Evolutionary conservation across 2,329 filamentous ascomycete genomes (phyloP).

Genomic region (Aspergillus sp.): DNA sequence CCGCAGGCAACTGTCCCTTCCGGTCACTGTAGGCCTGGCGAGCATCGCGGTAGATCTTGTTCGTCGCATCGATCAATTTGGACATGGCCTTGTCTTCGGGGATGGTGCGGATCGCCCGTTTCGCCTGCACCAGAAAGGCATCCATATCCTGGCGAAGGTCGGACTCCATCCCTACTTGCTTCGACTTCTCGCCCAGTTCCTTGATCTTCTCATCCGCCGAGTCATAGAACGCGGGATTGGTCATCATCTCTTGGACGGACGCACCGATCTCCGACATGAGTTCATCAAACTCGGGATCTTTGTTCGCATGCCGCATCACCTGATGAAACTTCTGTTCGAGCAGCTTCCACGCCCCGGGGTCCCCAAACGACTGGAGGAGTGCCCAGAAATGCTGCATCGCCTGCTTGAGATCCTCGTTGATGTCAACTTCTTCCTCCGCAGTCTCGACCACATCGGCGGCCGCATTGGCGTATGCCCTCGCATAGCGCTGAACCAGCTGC

Average conservation of each 20-base stretch:
- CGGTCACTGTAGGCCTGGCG: conserved; percentile 63
- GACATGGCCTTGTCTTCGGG: conserved; percentile 69
- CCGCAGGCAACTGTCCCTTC: conserved; percentile 70
- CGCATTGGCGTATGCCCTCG: conserved; percentile 71
- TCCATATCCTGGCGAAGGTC: conserved; percentile 71
- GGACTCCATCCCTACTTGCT: conserved; percentile 61
- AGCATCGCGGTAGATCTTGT: conserved; percentile 67
- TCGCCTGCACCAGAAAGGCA: conserved; percentile 65
- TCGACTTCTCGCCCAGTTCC: conserved; percentile 56
- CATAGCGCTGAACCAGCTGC: conserved; percentile 73
- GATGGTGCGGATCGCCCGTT: conserved; percentile 66
- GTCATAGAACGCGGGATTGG: conserved; percentile 81
- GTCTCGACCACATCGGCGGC: conserved; percentile 64
- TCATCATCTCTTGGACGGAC: conserved; percentile 76
- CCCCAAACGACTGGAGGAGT: conserved; percentile 76
- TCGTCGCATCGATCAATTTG: conserved; percentile 64
- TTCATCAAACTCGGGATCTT: conserved; percentile 78
- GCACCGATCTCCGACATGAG: conserved; percentile 71
- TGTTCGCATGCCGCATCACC: conserved; percentile 69
- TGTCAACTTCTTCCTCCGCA: conserved; percentile 67
- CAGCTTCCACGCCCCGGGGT: conserved; percentile 69
- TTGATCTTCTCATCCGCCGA: conserved; percentile 65
- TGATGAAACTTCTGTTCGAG: conserved; percentile 66
- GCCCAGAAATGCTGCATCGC: conserved; percentile 79
- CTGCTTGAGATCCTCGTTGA: conserved; percentile 71